Conservation (phyloP, 768 basidiomycete species). For the Fistulinella prunicolor region DNA sequence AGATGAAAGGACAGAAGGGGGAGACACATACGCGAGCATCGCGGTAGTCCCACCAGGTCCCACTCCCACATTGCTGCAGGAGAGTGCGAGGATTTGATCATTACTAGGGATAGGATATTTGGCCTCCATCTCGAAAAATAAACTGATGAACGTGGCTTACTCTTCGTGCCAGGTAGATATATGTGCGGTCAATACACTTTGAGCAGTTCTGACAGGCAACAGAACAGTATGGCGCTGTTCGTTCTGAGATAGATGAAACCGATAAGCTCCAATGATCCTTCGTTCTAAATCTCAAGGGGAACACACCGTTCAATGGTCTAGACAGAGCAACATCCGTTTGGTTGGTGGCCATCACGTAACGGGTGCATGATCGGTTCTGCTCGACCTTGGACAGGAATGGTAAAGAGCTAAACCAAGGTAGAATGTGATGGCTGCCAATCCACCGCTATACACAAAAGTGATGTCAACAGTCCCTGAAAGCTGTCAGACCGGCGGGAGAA, state of each 20-base stretch:
- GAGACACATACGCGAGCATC: constrained; percentile 68
- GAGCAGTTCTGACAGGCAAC: constrained; percentile 17
- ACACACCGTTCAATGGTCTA: constrained; percentile 12
- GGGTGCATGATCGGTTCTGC: constrained; percentile 10
- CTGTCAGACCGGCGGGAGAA: constrained; percentile 26
- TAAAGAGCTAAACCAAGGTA: constrained; percentile 20
- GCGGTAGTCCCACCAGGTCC: constrained; percentile 79
- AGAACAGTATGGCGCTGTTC: constrained; percentile 11
- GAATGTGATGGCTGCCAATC: constrained; percentile 26
- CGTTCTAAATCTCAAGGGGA: constrained; percentile 15
- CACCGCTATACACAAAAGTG: constrained; percentile 15
- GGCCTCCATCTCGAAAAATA: constrained; percentile 27
- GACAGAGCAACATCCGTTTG: constrained; percentile 13
- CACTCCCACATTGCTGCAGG: constrained; percentile 71
- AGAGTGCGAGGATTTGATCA: constrained; percentile 55
- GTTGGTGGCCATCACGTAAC: constrained; percentile 22
- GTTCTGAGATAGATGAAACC: constrained; percentile 19
- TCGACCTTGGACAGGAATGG: constrained; percentile 12
- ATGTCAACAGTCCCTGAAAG: constrained; percentile 24
- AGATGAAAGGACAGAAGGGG: constrained; percentile 4
- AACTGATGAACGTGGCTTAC: constrained; percentile 18
- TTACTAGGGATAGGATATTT: constrained; percentile 33
- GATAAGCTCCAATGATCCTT: constrained; percentile 27
- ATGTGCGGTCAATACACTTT: constrained; percentile 15
- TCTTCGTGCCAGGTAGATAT: constrained; percentile 21